phyloP scores from a whole-genome alignment of 768 basidiomycete genomes.

The Boletellus ananas region DNA sequence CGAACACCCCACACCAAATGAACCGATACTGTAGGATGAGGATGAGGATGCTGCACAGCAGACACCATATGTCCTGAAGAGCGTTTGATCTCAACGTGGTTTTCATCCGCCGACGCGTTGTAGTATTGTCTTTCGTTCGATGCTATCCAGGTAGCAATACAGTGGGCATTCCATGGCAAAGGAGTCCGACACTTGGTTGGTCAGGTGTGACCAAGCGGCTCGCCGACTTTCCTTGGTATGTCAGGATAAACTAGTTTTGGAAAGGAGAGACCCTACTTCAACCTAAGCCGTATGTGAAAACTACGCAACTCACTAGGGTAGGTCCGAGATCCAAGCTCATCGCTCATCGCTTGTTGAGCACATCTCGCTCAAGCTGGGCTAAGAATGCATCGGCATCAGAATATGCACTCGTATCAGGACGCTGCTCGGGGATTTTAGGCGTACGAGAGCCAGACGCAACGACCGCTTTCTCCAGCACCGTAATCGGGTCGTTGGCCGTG shows the following conservation, averaged over 20 bases:
- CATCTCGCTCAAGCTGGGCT: conserved; percentile 61
- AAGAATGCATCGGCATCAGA: conserved; percentile 58
- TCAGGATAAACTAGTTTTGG: conserved; percentile 44
- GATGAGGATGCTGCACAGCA: too few species aligned
- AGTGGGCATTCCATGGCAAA: too few species aligned
- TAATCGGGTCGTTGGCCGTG: conserved; percentile 45
- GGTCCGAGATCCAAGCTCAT: neutral
- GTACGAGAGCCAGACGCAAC: conserved; percentile 10
- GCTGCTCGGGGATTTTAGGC: conserved; percentile 29
- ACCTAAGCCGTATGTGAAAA: neutral
- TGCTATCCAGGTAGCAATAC: too few species aligned
- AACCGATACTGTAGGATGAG: too few species aligned
- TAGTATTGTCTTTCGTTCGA: too few species aligned
- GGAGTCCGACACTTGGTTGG: too few species aligned
- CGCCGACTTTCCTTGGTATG: conserved; percentile 45
- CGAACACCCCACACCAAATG: too few species aligned
- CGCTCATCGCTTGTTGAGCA: conserved; percentile 31
- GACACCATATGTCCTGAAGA: too few species aligned
- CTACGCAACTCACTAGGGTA: conserved; percentile 1
- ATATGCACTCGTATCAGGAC: conserved; percentile 10
- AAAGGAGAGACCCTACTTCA: conserved; percentile 28
- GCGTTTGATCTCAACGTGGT: too few species aligned
- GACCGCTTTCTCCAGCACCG: conserved; percentile 41
- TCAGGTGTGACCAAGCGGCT: conserved; percentile 42
- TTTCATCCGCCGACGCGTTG: too few species aligned